Base-by-base conservation (phyloP, 257 asterid species). In the Sherardia arvensis region DNA sequence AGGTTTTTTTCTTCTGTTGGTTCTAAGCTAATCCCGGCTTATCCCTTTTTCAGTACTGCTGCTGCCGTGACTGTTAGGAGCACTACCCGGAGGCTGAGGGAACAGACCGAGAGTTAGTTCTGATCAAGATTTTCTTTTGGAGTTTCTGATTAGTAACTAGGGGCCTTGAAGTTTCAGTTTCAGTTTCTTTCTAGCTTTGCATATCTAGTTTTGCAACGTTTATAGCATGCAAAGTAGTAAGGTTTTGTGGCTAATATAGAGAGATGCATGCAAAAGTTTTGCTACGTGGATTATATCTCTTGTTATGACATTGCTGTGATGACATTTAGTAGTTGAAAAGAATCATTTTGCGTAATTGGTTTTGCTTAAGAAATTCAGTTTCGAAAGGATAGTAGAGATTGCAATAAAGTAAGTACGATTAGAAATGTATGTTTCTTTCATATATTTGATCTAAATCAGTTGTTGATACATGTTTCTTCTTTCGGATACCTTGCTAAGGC, bases 1-100 rank as follows among this genome's bases (percentile, higher is more conserved):
- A 57, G 4, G 45, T n/a, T 25, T 3, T 27, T n/a, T 26, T 5
- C 22, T 12, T 3, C 20, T 36, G 4, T 8, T 36, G 23, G 2
- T 12, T 14, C 49, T 57, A 4, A 51, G 25, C 69, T 70, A 9
- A 62, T 72, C n/a, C 33, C 28, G 20, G 11, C n/a, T 12, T 29
- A n/a, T 33, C 43, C 38, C 20, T 8, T 4, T 36, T 25, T 72
- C 47, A 78, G 83, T 74, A 79, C 84, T 43, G 81, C 84, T 4
- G 69, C 81, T 64, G 78, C 84, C 29, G 84, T 79, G 62, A 79
- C 84, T 4, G 84, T 79, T 25, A 55, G 84, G 78, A 79, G 84
- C 73, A 79, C 84, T 9, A 79, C 72, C 62, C 71, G 83, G 61
- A 78, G 80, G 66, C 64, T 78, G 62, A 78, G 83, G 78, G 83